Evolutionary conservation across 1,284 basidiomycete species (phyloP).

Genomic region (Ustilago crameri): DNA sequence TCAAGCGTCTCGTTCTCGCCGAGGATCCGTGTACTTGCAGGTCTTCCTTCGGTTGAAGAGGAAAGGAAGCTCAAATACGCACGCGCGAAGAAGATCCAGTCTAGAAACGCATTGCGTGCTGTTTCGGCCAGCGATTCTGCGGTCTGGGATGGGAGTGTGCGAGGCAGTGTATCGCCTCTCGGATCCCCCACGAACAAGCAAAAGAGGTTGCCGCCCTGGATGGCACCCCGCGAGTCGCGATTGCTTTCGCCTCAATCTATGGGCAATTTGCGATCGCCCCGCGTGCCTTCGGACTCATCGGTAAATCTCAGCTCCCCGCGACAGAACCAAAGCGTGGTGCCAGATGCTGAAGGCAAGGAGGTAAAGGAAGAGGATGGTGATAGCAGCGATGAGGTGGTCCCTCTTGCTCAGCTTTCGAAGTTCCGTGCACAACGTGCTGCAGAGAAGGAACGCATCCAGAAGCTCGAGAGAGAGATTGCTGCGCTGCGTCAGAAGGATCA

Average conservation of each 20-base stretch:
- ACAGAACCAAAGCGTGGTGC: constrained; percentile 19
- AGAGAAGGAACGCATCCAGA: constrained; percentile 37
- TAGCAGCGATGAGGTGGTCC: constrained; percentile 57
- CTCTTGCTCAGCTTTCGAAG: constrained; percentile 42
- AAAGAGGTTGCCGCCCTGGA: constrained; percentile 44
- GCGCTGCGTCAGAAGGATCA: constrained; percentile 24
- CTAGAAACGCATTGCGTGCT: constrained; percentile 14
- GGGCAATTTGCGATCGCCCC: constrained; percentile 2
- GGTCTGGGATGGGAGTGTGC: constrained; percentile 19
- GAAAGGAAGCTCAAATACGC: constrained; percentile 23
- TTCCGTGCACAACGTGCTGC: constrained; percentile 32
- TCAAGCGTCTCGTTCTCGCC: constrained; percentile 31
- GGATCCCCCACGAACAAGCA: constrained; percentile 19
- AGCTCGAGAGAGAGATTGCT: constrained; percentile 39
- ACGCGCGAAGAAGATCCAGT: constrained; percentile 20
- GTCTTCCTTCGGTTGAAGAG: constrained; percentile 33
- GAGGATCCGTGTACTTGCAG: constrained; percentile 38
- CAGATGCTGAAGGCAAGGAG: constrained; percentile 23
- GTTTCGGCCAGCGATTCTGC: constrained; percentile 22
- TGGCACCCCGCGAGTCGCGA: constrained; percentile 29
- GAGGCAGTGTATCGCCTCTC: constrained; percentile 6
- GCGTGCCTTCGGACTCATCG: neutral
- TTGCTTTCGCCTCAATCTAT: constrained; percentile 23
- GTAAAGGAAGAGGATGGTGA: constrained; percentile 5
- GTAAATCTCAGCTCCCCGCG: constrained; percentile 8